phyloP scores from a whole-genome alignment of 2,329 filamentous ascomycete genomes.

The Ploettnerulaceae sp. region DNA sequence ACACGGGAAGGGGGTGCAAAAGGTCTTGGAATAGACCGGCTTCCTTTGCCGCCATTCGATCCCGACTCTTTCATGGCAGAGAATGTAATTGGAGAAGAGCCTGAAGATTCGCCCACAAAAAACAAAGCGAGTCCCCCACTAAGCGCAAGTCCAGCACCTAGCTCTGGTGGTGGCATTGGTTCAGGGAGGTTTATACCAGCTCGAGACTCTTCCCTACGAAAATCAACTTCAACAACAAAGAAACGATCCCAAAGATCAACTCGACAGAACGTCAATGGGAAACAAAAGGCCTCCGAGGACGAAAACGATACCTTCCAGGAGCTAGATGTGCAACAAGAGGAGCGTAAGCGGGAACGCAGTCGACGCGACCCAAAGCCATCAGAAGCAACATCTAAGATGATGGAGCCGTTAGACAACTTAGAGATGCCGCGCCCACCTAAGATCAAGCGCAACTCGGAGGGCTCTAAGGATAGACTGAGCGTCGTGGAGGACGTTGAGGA shows the following conservation, averaged over 20 bases:
- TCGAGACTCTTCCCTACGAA: constrained; percentile 64
- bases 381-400: constrained; percentile 32
- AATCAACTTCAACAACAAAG: constrained; percentile 48
- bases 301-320: constrained; percentile 22
- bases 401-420: constrained; percentile 28
- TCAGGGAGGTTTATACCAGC: constrained; percentile 52
- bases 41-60: constrained; percentile 26
- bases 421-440: constrained; percentile 32
- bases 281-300: constrained; percentile 37
- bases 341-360: constrained; percentile 24
- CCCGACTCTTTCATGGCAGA: constrained; percentile 34
- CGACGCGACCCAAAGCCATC: constrained; percentile 22
- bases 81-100: constrained; percentile 45
- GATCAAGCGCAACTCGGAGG: constrained; percentile 25
- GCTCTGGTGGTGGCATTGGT: constrained; percentile 27
- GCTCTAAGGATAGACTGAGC: constrained; percentile 13
- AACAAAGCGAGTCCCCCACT: constrained; percentile 10
- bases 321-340: constrained; percentile 20
- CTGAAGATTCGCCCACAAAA: constrained; percentile 28
- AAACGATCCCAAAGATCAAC: constrained; percentile 49
- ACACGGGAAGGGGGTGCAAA: constrained; percentile 40
- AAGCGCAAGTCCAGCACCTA: constrained; percentile 12
- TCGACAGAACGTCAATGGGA: constrained; percentile 39
- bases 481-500: constrained; percentile 43
- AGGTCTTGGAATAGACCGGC: constrained; percentile 31